These are phyloP conservation scores for Venturia oleaginea DNA, from an alignment of 2,329 filamentous ascomycete species.

Conservation along the genomic window DNA sequence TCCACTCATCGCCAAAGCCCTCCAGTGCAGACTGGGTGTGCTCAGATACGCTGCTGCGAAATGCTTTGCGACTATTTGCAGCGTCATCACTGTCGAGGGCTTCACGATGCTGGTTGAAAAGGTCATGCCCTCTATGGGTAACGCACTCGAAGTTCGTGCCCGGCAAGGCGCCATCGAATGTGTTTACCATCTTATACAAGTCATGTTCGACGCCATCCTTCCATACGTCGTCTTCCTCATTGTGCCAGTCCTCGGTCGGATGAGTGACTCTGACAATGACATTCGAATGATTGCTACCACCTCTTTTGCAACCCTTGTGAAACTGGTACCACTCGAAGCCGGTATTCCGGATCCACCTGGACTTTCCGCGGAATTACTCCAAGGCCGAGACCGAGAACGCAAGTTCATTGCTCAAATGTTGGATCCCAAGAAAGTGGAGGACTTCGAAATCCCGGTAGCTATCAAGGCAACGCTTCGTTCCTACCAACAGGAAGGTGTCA, in stretches of 20 bases:
- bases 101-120: slow-evolving; percentile 95
- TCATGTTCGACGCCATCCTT: slow-evolving; percentile 93
- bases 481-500: slow-evolving; percentile 97
- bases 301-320: slow-evolving; percentile 92
- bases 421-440: slow-evolving; percentile 92
- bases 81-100: slow-evolving; percentile 85
- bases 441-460: slow-evolving; percentile 85
- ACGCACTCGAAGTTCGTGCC: slow-evolving; percentile 76
- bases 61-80: slow-evolving; percentile 94
- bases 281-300: slow-evolving; percentile 91
- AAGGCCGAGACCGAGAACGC: slow-evolving; percentile 84
- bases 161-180: slow-evolving; percentile 91
- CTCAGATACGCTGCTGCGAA: slow-evolving; percentile 96
- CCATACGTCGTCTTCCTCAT: slow-evolving; percentile 99
- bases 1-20: slow-evolving; percentile 75
- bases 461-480: slow-evolving; percentile 96
- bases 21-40: slow-evolving; percentile 82
- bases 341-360: slow-evolving; percentile 95
- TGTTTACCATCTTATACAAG: slow-evolving; percentile 93
- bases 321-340: slow-evolving; percentile 91
- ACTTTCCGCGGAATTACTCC: slow-evolving; percentile 76
- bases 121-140: slow-evolving; percentile 84
- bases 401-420: slow-evolving; percentile 96
- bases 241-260: slow-evolving; percentile 88
- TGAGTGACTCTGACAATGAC: slow-evolving; percentile 97